Conservation (phyloP, 345 rosid species). For the Sapria himalayana region DNA sequence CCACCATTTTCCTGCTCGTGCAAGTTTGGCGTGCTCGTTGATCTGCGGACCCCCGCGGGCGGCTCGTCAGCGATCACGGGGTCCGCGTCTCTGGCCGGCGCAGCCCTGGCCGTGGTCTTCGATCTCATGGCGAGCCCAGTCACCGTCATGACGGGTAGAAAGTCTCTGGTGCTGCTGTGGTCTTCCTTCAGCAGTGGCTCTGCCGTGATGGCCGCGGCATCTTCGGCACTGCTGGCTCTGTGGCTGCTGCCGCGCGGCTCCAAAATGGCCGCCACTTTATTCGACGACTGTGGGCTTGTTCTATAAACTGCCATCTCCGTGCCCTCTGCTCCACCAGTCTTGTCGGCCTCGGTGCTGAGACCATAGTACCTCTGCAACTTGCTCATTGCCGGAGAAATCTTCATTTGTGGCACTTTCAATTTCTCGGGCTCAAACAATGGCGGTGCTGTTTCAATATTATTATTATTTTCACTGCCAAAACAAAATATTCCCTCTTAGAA, state of each 20-base stretch:
- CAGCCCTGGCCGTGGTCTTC: conserved; percentile 27
- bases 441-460: conserved; percentile 6
- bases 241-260: conserved; percentile 18
- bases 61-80: conserved; percentile 14
- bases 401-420: conserved; percentile 21
- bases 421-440: conserved; percentile 27
- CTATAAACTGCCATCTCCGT: conserved; percentile 30
- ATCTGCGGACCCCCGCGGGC: conserved; percentile 42
- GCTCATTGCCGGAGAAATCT: conserved; percentile 61
- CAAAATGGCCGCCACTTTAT: conserved; percentile 9
- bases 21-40: conserved; percentile 55
- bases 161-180: conserved; percentile 15
- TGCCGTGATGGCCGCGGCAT: conserved; percentile 15
- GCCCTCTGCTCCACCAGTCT: conserved; percentile 19
- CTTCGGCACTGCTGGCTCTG: conserved; percentile 33
- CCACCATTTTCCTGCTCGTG: conserved; percentile 27
- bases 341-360: conserved; percentile 20
- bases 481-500: too few species aligned
- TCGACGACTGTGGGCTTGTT: conserved; percentile 15
- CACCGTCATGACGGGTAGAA: conserved; percentile 24
- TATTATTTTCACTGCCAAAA: conserved; percentile 10
- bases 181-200: conserved; percentile 52
- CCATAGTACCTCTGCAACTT: conserved; percentile 62
- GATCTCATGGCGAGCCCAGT: conserved; percentile 52
- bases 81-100: conserved; percentile 19